Conservation (phyloP, 2,329 filamentous ascomycete genomes). For the Paramyrothecium sp. region DNA sequence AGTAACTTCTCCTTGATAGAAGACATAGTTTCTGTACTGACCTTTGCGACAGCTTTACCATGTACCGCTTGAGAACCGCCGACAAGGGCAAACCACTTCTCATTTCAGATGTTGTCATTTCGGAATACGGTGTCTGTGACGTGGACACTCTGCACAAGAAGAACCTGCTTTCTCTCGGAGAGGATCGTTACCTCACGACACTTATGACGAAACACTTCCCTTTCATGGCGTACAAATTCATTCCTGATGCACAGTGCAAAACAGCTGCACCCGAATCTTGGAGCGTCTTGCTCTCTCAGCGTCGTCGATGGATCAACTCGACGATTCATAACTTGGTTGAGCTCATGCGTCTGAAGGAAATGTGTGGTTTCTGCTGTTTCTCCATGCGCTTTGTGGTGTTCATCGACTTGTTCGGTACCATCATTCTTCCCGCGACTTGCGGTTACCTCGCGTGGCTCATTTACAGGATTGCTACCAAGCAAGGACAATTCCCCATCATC, state of each 20-base stretch:
- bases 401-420: slow-evolving; percentile 87
- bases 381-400: slow-evolving; percentile 97
- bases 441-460: slow-evolving; percentile 86
- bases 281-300: slow-evolving; percentile 92
- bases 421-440: slow-evolving; percentile 87
- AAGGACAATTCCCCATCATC: slow-evolving; percentile 78
- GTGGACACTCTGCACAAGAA: slow-evolving; percentile 97
- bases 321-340: slow-evolving; percentile 96
- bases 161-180: slow-evolving; percentile 88
- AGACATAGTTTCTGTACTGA: slow-evolving; percentile 29
- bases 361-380: slow-evolving; percentile 99
- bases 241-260: slow-evolving; percentile 87
- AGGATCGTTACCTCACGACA: slow-evolving; percentile 96
- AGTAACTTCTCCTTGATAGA: slow-evolving; percentile 34
- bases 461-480: slow-evolving; percentile 68
- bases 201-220: slow-evolving; percentile 99
- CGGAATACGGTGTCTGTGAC: slow-evolving; percentile 83
- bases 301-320: slow-evolving; percentile 99
- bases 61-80: slow-evolving; percentile 93
- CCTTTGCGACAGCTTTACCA: slow-evolving; percentile 74
- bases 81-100: slow-evolving; percentile 94
- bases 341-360: slow-evolving; percentile 83
- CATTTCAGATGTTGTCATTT: slow-evolving; percentile 83
- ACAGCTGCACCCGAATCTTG: slow-evolving; percentile 94
- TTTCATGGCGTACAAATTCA: slow-evolving; percentile 92